A percentile compares a stretch with the other conserved stretches of the same genome.
Conservation (phyloP, 441 rosid species). For the Iberis amara region DNA sequence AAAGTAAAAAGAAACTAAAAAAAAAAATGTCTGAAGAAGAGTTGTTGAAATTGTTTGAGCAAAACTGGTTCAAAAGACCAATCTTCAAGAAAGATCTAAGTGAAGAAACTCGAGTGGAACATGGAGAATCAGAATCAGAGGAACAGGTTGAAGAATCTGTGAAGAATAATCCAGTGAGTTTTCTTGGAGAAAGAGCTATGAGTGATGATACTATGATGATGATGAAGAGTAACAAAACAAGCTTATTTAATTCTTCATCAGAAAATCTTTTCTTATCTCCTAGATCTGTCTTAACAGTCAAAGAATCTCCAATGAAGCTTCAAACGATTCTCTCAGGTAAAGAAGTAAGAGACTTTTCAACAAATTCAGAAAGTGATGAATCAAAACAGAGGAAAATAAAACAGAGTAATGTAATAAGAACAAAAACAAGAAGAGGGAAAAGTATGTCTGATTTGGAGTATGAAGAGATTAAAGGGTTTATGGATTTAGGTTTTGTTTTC, state of each 20-base stretch:
- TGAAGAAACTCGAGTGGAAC: not conserved
- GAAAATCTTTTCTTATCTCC: conserved; percentile 36
- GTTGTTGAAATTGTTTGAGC: conserved; percentile 40
- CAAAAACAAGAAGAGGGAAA: conserved; percentile 31
- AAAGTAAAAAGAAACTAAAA: not conserved
- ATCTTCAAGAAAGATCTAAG: conserved; percentile 30
- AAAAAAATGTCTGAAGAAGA: conserved; percentile 36
- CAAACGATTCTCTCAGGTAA: conserved; percentile 46
- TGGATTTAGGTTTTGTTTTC: conserved; percentile 66
- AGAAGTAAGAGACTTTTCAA: conserved; percentile 31
- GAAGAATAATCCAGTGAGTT: not conserved
- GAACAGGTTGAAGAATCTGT: not conserved
- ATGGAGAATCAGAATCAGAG: not conserved
- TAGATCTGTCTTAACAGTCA: conserved; percentile 33
- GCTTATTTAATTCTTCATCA: conserved; percentile 26
- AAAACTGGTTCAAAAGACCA: conserved; percentile 38
- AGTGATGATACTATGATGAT: conserved; percentile 37
- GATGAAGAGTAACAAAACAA: conserved; percentile 27
- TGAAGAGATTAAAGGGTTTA: conserved; percentile 57
- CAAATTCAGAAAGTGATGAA: too few species aligned
- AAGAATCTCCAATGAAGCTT: conserved; percentile 36
- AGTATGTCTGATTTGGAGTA: conserved; percentile 58
- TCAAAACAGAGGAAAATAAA: conserved; percentile 14
- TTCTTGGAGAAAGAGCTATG: conserved; percentile 36
- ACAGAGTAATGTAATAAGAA: conserved; percentile 12